Base-by-base conservation (phyloP, 2,329 filamentous ascomycete species). In the Penicillium sp. region DNA sequence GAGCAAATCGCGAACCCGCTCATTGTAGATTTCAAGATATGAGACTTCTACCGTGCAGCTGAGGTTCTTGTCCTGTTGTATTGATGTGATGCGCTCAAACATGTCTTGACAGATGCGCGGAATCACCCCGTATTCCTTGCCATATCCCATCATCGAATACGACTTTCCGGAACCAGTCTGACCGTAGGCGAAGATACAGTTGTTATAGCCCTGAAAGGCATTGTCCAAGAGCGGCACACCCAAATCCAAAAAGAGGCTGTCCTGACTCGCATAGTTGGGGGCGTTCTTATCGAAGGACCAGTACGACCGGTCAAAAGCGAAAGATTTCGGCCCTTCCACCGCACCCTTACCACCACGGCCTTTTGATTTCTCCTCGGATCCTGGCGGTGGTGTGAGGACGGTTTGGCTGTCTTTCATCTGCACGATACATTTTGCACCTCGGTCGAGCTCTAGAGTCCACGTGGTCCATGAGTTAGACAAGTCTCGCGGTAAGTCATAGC, bases 141-240 rank as follows among this genome's bases (percentile, higher is more conserved):
- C 95, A 79, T 98, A 99, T 53, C 95, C 95, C 95, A 99, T 99
- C 94, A 99, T 99, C 35, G 93, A 97, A 79, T 99, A 99, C 17
- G 93, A 97, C 81, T 99, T 99, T 79, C 95, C 95, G 1, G 95
- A 98, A 69, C 95, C 95, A 2, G 95, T 99, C 82, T 99, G 95
- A 19, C 95, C 95, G 75, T 99, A 99, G 15, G 95, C 95, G 76
- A 99, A 99, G 74, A 99, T 99, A 84, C 95, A 99, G 79, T 98
- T 99, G 84, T 99, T 98, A 83, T 98, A 99, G 49, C 95, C 95
- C 73, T 94, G 88, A 75, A 99, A 99, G 19, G 95, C 95, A 86
- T 99, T 99, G 81, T 99, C 94, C 69, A 99, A 85, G 62, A 99
- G 85, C 57, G 95, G 95, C 69, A 88, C 87, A 65, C 95, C 95